These are phyloP conservation scores for Clitopilus passeckerianus DNA, from an alignment of 768 basidiomycete genomes.

Conservation along the genomic window DNA sequence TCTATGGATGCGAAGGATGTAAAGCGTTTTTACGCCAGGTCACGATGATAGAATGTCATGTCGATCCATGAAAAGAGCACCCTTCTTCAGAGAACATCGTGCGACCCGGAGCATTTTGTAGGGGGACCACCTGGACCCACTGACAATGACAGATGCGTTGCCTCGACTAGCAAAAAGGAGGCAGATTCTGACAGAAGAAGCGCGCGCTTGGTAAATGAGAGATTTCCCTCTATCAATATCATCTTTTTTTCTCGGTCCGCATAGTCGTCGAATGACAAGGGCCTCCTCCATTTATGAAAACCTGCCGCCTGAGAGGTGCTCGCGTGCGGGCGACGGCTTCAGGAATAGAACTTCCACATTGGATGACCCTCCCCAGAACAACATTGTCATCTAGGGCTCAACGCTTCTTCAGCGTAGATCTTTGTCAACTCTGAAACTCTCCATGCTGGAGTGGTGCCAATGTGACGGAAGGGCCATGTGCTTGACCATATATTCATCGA, in stretches of 20 bases:
- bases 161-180: neutral
- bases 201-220: too few relatives aligned
- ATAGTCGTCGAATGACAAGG: too few relatives aligned
- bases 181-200: neutral
- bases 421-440: neutral
- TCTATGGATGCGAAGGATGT: constrained; percentile 7
- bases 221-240: too few relatives aligned
- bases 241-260: too few relatives aligned
- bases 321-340: too few relatives aligned
- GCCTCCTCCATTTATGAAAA: too few relatives aligned
- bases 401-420: neutral
- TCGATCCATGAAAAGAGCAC: too few relatives aligned
- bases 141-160: neutral
- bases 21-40: neutral
- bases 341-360: too few relatives aligned
- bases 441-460: neutral
- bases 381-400: neutral
- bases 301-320: too few relatives aligned
- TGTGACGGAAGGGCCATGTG: neutral
- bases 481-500: neutral
- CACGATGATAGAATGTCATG: neutral
- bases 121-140: neutral
- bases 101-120: neutral
- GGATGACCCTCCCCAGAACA: neutral
- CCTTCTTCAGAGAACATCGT: neutral